These are phyloP conservation scores for Microcos paniculata DNA, from an alignment of 345 rosid genomes.

Conservation along the genomic window DNA sequence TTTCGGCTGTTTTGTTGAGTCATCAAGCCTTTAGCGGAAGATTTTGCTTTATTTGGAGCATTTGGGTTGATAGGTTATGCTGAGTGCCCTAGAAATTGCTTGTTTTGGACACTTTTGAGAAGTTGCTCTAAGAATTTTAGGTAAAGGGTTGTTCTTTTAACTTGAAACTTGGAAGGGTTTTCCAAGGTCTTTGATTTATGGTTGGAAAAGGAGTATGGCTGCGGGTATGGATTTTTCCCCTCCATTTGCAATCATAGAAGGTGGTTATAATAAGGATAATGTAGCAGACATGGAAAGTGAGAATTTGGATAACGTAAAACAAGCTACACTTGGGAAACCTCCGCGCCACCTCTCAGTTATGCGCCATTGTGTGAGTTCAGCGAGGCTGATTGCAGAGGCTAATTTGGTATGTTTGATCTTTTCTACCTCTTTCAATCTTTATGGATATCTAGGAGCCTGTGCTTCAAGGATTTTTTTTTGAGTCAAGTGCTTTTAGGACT, in stretches of 20 bases:
- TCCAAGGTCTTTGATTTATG: constrained; percentile 29
- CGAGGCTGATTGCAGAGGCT: constrained; percentile 46
- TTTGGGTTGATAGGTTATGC: background rate
- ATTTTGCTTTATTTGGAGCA: constrained; percentile 1
- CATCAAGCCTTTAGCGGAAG: constrained; percentile 3
- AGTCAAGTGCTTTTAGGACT: no score
- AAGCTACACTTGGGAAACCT: constrained; percentile 62
- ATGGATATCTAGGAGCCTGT: constrained; percentile 4
- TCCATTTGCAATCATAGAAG: constrained; percentile 47
- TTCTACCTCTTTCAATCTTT: background rate
- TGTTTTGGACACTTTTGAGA: background rate
- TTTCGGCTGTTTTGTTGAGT: constrained; percentile 7
- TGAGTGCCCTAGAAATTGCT: background rate
- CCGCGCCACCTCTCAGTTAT: constrained; percentile 56
- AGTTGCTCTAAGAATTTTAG: background rate
- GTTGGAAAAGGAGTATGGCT: constrained; percentile 45
- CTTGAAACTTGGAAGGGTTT: constrained; percentile 6
- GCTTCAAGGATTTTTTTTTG: no score
- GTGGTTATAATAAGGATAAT: constrained; percentile 38
- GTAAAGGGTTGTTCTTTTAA: constrained; percentile 5
- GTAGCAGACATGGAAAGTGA: constrained; percentile 38
- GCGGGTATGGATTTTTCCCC: constrained; percentile 66
- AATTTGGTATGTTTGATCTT: constrained; percentile 44
- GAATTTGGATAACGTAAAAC: constrained; percentile 48
- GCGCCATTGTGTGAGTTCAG: constrained; percentile 45